A percentile compares a stretch with the other conserved stretches of the same genome.
These are phyloP conservation scores for Talaromyces amestolkiae DNA, from an alignment of 2,329 filamentous ascomycete genomes.

Conservation along the genomic window DNA sequence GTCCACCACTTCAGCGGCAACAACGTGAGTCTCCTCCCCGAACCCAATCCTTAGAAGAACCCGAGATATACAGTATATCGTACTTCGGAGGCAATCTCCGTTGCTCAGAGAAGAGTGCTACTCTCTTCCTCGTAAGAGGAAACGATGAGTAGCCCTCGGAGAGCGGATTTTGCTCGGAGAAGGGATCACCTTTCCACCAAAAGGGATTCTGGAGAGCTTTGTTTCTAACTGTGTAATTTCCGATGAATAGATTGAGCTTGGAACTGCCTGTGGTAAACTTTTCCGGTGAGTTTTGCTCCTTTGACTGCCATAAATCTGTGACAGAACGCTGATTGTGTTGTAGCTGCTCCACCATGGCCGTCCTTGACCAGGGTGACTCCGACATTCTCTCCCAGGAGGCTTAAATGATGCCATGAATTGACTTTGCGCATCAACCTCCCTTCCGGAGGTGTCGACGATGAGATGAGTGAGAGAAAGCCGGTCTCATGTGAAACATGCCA, in stretches of 20 bases:
- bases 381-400: slow-evolving; percentile 68
- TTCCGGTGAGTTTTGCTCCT: slow-evolving; percentile 58
- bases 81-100: slow-evolving; percentile 23
- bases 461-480: neutral
- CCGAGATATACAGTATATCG: slow-evolving; percentile 19
- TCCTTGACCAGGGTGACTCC: slow-evolving; percentile 96
- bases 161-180: slow-evolving; percentile 22
- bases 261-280: slow-evolving; percentile 97
- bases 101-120: slow-evolving; percentile 22
- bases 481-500: neutral
- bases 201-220: slow-evolving; percentile 21
- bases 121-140: slow-evolving; percentile 27
- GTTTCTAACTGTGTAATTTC: slow-evolving; percentile 49
- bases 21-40: slow-evolving; percentile 73
- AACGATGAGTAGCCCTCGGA: slow-evolving; percentile 18
- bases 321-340: neutral
- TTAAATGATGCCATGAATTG: slow-evolving; percentile 9
- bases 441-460: neutral
- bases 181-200: slow-evolving; percentile 19
- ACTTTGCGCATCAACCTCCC: neutral
- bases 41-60: slow-evolving; percentile 3
- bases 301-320: neutral
- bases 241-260: slow-evolving; percentile 81
- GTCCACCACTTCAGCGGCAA: slow-evolving; percentile 98
- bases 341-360: slow-evolving; percentile 86